Evolutionary conservation across 306 rosid species (phyloP), one percentile per base, ranked within the genome.

Genomic region (Mucuna pruriens): DNA sequence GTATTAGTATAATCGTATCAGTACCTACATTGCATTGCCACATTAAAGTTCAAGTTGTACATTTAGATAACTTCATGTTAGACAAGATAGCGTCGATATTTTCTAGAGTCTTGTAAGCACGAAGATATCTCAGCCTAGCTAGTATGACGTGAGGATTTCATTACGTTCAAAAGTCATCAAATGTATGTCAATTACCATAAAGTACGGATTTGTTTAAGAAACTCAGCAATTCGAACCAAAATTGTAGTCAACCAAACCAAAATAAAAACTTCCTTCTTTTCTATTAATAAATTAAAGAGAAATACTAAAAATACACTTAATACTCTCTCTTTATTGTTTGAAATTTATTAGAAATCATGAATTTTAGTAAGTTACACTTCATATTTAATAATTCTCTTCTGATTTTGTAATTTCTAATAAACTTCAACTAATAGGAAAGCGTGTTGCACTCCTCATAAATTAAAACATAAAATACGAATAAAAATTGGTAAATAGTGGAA

Each of bases 161-260:
- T 36, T 23, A 15, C 17, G 22, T 57, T 70, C 25, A 36, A 31
- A 62, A 69, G 60, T 71, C 15, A 76, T 76, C 64, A 62, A 46
- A 75, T 44, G 38, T n/a, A 33, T 39, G 34, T 58, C 55, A 34
- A 58, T 40, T 66, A 67, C 16, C 81, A 64, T 64, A n/a, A 49
- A 39, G 36, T 11, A 5, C 42, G 12, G 4, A 29, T 45, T 78
- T 68, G 68, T 10, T 74, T 17, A 29, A n/a, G 61, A 69, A 69
- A 75, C 29, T 42, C 17, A 15, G 40, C 72, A 46, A 68, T 58
- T 64, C 72, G 46, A 58, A 52, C 74, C 8, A 25, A 29, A 76
- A 46, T 67, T 39, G 52, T 38, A 34, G 42, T 7, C 34, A 46
- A 75, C 58, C 15, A 8, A 71, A 65, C 10, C 63, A 29, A 46